These are phyloP conservation scores for Ascochyta koolunga DNA, from an alignment of 2,329 filamentous ascomycete genomes.

Conservation along the genomic window DNA sequence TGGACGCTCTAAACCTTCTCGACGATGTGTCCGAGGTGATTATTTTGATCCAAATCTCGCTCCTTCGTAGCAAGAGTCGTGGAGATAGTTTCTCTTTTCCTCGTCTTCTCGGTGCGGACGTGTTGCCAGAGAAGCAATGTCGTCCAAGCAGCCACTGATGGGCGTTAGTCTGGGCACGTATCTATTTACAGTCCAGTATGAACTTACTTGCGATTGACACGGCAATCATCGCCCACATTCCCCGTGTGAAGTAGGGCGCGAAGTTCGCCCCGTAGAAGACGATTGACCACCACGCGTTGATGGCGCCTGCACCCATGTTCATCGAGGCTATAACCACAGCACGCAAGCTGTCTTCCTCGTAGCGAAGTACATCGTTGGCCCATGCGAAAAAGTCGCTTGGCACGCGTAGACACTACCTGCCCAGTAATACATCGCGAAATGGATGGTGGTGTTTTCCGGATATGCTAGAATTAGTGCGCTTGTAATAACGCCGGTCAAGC, in stretches of 20 bases:
- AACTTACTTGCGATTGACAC: constrained; percentile 58
- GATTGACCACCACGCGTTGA: constrained; percentile 77
- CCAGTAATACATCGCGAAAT: constrained; percentile 73
- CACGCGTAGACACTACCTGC: constrained; percentile 73
- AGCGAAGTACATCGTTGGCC: constrained; percentile 73
- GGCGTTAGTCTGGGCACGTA: constrained; percentile 1
- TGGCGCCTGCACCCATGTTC: constrained; percentile 71
- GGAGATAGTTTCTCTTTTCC: constrained; percentile 20
- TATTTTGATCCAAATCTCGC: constrained; percentile 13
- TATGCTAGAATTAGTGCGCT: constrained; percentile 65
- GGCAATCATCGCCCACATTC: constrained; percentile 78
- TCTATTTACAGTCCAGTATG: background rate
- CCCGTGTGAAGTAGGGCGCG: constrained; percentile 70
- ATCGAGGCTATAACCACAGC: constrained; percentile 73
- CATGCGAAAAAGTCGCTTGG: constrained; percentile 78
- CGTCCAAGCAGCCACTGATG: constrained; percentile 63
- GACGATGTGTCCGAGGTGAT: constrained; percentile 5
- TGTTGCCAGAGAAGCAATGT: constrained; percentile 58
- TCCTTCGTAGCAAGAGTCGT: constrained; percentile 10
- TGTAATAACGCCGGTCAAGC: constrained; percentile 66
- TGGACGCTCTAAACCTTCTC: constrained; percentile 15
- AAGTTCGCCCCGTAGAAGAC: constrained; percentile 71
- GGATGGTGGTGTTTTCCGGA: constrained; percentile 58
- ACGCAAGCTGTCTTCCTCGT: constrained; percentile 67
- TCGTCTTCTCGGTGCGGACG: constrained; percentile 47